phyloP scores from a whole-genome alignment of 2,329 filamentous ascomycete species.

The Venturia asperata region DNA sequence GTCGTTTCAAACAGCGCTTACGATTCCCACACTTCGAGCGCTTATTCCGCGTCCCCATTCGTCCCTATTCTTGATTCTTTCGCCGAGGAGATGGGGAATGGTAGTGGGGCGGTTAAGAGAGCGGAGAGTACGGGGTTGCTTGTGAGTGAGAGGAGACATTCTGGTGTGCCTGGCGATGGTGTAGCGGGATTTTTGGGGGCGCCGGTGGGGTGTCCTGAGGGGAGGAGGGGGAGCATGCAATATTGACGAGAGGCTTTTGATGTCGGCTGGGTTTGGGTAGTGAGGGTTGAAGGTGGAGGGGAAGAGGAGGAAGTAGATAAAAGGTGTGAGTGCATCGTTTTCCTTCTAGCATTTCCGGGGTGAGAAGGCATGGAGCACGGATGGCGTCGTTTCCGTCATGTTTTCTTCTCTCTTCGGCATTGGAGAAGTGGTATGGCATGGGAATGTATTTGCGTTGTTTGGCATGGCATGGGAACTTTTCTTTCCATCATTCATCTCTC shows the following conservation, averaged over 20 bases:
- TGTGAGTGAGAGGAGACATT: neutral
- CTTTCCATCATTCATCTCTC: neutral
- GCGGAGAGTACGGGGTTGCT: neutral
- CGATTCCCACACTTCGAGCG: neutral
- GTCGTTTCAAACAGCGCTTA: neutral
- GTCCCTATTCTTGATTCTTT: neutral
- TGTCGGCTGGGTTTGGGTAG: no score
- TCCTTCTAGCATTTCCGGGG: neutral
- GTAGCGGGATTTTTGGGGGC: neutral
- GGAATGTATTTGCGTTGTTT: neutral
- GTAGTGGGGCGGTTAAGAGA: neutral
- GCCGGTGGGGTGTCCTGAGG: neutral
- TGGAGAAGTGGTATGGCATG: neutral
- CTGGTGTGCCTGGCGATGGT: neutral
- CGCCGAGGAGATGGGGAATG: neutral
- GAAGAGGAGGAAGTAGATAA: neutral
- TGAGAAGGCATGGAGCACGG: neutral
- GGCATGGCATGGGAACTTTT: neutral
- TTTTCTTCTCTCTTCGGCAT: neutral
- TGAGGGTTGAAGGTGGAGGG: neutral
- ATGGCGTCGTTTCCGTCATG: neutral
- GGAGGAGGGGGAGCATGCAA: constrained; percentile 8
- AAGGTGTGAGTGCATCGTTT: neutral
- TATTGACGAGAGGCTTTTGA: no score
- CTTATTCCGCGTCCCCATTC: neutral